Percentiles rank a stretch among this genome's conserved stretches.
These are phyloP conservation scores for Nepenthes mirabilis DNA, from an alignment of 148 eudicot genomes.

Conservation along the genomic window DNA sequence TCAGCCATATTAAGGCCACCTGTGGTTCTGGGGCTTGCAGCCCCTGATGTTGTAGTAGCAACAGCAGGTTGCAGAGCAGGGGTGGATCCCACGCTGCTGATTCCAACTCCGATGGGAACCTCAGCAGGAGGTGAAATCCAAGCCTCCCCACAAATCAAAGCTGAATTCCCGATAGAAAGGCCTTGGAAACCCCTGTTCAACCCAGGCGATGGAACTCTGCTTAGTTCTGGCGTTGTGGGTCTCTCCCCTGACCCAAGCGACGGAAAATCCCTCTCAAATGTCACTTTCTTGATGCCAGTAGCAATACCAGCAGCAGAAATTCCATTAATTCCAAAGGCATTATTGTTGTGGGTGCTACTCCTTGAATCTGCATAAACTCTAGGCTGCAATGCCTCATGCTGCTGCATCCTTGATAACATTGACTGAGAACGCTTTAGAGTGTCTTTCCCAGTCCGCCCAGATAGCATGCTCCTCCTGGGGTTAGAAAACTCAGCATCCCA, in stretches of 20 bases:
- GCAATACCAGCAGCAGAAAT: conserved; percentile 24
- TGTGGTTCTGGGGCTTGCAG: conserved; percentile 22
- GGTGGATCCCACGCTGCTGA: conserved; percentile 4
- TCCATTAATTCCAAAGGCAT: conserved; percentile 6
- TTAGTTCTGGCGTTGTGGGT: conserved; percentile 37
- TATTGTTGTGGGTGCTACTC: conserved; percentile 14
- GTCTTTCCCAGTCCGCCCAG: conserved; percentile 40
- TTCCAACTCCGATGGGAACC: conserved; percentile 44
- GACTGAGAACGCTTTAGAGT: conserved; percentile 57
- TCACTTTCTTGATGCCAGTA: conserved; percentile 30
- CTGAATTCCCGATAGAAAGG: conserved; percentile 39
- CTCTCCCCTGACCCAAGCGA: conserved; percentile 62
- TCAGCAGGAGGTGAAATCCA: conserved; percentile 90
- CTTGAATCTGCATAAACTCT: conserved; percentile 19
- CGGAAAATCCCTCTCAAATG: conserved; percentile 78
- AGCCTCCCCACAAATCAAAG: conserved; percentile 54
- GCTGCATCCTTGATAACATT: conserved; percentile 38
- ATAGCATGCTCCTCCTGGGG: conserved; percentile 36
- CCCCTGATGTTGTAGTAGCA: conserved; percentile 18
- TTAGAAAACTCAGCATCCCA: conserved; percentile 62
- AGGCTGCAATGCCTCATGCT: conserved; percentile 25
- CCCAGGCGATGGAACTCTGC: conserved; percentile 65
- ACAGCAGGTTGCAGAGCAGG: conserved; percentile 21
- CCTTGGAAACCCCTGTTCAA: conserved; percentile 53
- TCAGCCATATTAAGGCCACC: conserved; percentile 80